phyloP scores from a whole-genome alignment of 176 grass and related monocot genomes.

The Cenchrus fungigraminus region DNA sequence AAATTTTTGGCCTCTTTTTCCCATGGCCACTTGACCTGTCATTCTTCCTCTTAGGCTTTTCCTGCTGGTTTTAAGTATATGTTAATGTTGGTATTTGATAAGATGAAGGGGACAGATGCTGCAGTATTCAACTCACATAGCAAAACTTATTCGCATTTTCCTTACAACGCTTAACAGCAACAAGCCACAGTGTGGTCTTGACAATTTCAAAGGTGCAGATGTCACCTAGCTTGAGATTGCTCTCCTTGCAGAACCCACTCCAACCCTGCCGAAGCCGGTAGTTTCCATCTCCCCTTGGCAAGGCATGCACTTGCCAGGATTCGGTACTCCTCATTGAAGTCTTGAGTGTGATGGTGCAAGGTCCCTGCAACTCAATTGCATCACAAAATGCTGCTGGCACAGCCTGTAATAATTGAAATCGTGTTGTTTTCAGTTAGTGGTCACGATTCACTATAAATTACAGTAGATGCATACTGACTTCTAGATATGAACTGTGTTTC shows the following conservation, averaged over 20 bases:
- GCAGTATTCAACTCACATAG: not conserved
- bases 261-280: not conserved
- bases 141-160: not conserved
- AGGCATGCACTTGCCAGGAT: slow-evolving; percentile 13
- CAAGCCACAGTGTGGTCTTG: slow-evolving; percentile 10
- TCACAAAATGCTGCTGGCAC: not conserved
- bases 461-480: not conserved
- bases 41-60: not conserved
- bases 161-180: not conserved
- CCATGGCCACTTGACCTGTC: not conserved
- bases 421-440: not conserved
- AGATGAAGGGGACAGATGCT: not conserved
- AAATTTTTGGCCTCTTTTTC: not conserved
- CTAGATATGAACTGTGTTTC: not conserved
- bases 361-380: not conserved
- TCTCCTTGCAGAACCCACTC: slow-evolving; percentile 12
- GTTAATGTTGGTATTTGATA: not conserved
- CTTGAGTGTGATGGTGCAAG: not conserved
- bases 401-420: not conserved
- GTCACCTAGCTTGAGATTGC: slow-evolving; percentile 8
- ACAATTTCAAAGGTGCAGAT: slow-evolving; percentile 25
- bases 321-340: not conserved
- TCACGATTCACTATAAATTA: not conserved
- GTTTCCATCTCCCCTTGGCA: not conserved
- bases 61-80: not conserved